phyloP scores from a whole-genome alignment of 768 basidiomycete species.

The Chalciporus chontae region DNA sequence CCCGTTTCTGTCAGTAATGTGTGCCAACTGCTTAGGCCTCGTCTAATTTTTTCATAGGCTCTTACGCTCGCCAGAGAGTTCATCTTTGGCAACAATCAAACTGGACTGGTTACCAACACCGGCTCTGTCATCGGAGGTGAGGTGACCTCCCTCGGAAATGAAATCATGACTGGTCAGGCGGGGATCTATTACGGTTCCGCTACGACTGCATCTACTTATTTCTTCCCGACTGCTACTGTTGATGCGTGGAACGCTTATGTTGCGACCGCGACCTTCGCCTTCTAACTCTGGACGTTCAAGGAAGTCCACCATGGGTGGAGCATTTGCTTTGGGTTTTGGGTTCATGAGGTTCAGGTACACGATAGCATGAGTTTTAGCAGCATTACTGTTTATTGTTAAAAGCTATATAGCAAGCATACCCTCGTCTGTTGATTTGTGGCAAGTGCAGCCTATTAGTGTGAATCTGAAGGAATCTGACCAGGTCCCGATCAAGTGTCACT shows the following conservation, averaged over 20 bases:
- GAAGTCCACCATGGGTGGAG: too few species aligned
- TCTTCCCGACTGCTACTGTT: constrained; percentile 52
- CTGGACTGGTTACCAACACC: constrained; percentile 48
- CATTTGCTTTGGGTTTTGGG: too few species aligned
- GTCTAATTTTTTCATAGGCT: constrained; percentile 38
- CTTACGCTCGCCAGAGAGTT: constrained; percentile 63
- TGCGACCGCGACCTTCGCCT: constrained; percentile 33
- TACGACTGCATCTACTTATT: constrained; percentile 48
- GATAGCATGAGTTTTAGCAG: too few species aligned
- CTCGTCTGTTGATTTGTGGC: too few species aligned
- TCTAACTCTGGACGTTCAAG: too few species aligned
- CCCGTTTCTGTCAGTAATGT: constrained; percentile 43
- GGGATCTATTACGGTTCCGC: constrained; percentile 55
- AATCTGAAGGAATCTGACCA: too few species aligned
- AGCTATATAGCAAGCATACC: too few species aligned
- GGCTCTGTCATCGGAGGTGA: constrained; percentile 48
- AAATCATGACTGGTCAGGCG: constrained; percentile 50
- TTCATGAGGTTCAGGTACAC: too few species aligned
- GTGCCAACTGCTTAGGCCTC: not conserved
- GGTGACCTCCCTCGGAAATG: constrained; percentile 39
- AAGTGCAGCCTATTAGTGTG: too few species aligned
- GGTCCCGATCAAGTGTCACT: too few species aligned
- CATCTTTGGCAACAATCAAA: constrained; percentile 57
- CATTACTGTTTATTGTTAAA: too few species aligned
- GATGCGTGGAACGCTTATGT: constrained; percentile 55